These are phyloP conservation scores for Linum lewisii DNA, from an alignment of 345 rosid genomes.

Conservation along the genomic window DNA sequence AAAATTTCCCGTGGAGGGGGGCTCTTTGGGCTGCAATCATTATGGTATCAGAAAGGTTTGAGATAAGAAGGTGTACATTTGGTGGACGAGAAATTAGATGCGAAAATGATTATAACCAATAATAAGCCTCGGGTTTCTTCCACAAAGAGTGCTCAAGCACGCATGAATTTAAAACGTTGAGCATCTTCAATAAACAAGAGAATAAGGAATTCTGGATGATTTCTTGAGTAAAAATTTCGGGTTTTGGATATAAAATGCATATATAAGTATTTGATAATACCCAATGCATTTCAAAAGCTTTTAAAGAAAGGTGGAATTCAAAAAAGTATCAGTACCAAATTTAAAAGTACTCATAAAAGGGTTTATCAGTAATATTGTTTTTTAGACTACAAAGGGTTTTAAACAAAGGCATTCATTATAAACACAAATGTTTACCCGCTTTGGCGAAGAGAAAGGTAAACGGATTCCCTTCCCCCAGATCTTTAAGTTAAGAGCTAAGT, in stretches of 20 bases:
- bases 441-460: constrained; percentile 78
- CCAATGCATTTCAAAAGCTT: too few species aligned
- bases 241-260: not conserved
- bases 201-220: too few species aligned
- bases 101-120: constrained; percentile 32
- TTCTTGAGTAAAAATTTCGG: too few species aligned
- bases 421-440: constrained; percentile 46
- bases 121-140: constrained; percentile 58
- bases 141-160: too few species aligned
- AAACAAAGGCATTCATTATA: too few species aligned
- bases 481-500: constrained; percentile 70
- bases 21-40: constrained; percentile 69
- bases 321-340: not conserved
- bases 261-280: too few species aligned
- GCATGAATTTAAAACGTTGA: too few species aligned
- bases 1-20: constrained; percentile 55
- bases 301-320: not conserved
- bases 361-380: too few species aligned
- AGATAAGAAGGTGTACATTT: constrained; percentile 4
- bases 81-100: not conserved
- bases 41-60: constrained; percentile 16
- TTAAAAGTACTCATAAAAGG: too few species aligned
- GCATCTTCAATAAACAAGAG: too few species aligned
- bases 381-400: too few species aligned
- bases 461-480: constrained; percentile 93